Conservation (phyloP, 73 alveolate genomes). For the Blepharisma japonicum region DNA sequence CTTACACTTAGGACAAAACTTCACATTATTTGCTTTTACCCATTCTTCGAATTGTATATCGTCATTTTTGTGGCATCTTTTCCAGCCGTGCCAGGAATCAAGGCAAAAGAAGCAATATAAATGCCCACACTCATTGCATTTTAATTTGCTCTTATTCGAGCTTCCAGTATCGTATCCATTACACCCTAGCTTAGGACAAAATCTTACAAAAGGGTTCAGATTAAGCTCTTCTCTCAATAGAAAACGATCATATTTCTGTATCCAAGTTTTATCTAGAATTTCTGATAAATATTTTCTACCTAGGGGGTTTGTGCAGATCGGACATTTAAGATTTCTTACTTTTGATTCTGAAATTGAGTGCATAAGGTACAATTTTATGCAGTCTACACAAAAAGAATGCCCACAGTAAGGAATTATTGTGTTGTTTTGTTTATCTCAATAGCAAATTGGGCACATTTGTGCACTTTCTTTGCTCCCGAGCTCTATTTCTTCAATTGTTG, state of each 20-base stretch:
- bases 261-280: neutral
- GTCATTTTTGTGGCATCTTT: neutral
- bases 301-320: neutral
- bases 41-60: slow-evolving; percentile 1
- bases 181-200: neutral
- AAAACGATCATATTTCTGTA: neutral
- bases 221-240: neutral
- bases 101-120: neutral
- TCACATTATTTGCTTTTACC: neutral
- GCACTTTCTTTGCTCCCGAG: too few relatives aligned
- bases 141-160: neutral
- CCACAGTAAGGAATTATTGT: neutral
- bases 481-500: too few relatives aligned
- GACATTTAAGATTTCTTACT: slow-evolving; percentile 2
- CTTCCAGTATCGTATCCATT: neutral
- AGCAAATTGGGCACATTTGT: too few relatives aligned
- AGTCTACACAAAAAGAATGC: slow-evolving; percentile 8
- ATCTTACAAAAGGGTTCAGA: neutral
- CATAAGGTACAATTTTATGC: neutral
- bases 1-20: neutral
- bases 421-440: too few relatives aligned
- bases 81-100: neutral
- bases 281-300: neutral
- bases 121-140: neutral
- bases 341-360: neutral